These are phyloP conservation scores for Lotmaria passim DNA, from an alignment of 208 protist genomes.

Conservation along the genomic window DNA sequence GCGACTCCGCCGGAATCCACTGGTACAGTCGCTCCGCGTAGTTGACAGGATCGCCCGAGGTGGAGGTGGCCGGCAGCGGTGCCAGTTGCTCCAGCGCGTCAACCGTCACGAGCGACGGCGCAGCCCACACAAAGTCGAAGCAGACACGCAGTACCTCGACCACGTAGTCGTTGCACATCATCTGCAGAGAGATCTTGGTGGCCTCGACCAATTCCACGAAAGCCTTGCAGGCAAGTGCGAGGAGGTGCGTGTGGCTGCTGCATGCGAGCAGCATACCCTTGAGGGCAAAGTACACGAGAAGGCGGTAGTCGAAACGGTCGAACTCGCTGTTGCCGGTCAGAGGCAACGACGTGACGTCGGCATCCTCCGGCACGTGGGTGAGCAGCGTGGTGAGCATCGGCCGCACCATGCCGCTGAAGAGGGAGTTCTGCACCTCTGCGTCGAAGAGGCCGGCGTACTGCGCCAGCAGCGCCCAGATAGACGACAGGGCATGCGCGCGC, in stretches of 20 bases:
- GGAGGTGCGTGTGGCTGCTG: constrained; percentile 38
- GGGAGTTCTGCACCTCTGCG: constrained; percentile 57
- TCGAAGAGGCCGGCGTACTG: constrained; percentile 65
- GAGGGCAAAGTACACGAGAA: constrained; percentile 67
- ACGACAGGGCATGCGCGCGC: constrained; percentile 67
- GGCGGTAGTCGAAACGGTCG: constrained; percentile 72
- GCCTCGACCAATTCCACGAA: constrained; percentile 37
- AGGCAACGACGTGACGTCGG: constrained; percentile 20
- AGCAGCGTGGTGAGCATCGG: constrained; percentile 65
- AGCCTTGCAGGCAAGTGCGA: constrained; percentile 55
- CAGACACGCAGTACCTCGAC: constrained; percentile 56
- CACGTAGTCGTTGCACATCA: constrained; percentile 56
- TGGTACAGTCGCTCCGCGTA: constrained; percentile 28
- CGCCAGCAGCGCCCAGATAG: constrained; percentile 61
- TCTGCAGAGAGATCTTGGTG: constrained; percentile 31
- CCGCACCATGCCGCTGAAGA: constrained; percentile 71
- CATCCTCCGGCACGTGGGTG: constrained; percentile 41
- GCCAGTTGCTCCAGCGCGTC: constrained; percentile 20
- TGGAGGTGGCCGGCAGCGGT: not conserved
- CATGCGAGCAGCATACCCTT: constrained; percentile 76
- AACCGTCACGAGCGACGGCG: constrained; percentile 25
- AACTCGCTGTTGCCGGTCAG: constrained; percentile 18
- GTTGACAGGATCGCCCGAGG: not conserved
- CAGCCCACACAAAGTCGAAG: constrained; percentile 51
- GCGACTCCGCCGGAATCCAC: constrained; percentile 29